Evolutionary conservation across 2,329 filamentous ascomycete species (phyloP).

Genomic region (Colletotrichum sp.): DNA sequence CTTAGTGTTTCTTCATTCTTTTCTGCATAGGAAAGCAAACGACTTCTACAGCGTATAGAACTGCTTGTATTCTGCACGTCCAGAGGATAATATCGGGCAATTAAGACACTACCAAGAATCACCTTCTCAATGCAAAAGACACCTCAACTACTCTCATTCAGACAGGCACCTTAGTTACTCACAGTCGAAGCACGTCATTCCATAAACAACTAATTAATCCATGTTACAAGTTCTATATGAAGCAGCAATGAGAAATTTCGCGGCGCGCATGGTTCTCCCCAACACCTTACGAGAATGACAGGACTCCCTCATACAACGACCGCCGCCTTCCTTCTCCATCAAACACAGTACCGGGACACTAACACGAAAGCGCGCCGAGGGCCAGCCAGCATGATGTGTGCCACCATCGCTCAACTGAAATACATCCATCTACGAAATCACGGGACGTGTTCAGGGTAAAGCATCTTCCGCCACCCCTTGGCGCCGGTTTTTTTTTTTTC

Average conservation of each 20-base stretch:
- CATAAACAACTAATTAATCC: accelerated
- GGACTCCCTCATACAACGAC: neutral
- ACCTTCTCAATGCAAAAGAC: accelerated
- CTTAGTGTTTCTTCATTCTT: accelerated
- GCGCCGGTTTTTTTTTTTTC: neutral
- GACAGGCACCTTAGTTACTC: neutral
- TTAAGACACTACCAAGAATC: neutral
- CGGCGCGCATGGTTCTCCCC: neutral
- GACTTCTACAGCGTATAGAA: neutral
- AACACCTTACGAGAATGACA: neutral
- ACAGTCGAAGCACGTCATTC: neutral
- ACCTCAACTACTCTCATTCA: accelerated
- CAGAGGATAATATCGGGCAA: accelerated
- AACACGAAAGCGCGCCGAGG: neutral
- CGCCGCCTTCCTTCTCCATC: neutral
- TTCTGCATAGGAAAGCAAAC: neutral
- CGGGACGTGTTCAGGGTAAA: neutral
- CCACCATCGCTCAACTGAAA: neutral
- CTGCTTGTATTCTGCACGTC: accelerated
- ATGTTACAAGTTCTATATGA: neutral
- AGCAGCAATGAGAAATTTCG: neutral
- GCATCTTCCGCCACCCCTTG: neutral
- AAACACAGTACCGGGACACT: neutral
- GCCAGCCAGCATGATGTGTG: neutral
- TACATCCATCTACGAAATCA: neutral